These are phyloP conservation scores for Coemansia sp. DNA, from an alignment of 192 early-diverging fungal species.

Conservation along the genomic window DNA sequence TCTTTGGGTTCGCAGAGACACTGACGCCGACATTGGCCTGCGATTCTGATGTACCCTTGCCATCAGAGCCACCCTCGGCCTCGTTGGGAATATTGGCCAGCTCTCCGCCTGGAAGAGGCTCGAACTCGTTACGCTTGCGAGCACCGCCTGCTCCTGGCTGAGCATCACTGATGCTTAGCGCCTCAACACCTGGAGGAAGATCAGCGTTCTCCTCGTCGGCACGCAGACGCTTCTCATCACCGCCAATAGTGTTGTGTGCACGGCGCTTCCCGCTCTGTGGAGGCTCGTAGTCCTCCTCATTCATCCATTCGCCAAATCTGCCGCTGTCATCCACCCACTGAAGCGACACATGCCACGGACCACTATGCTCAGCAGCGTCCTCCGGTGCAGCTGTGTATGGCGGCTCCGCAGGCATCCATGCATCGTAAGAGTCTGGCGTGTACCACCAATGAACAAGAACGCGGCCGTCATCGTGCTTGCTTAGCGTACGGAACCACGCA, in stretches of 20 bases:
- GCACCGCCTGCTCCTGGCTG: conserved; percentile 7
- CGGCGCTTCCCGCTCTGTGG: conserved; percentile 35
- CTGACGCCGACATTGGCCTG: background rate
- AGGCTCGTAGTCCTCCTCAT: conserved; percentile 83
- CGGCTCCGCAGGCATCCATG: conserved; percentile 64
- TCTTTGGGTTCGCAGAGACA: background rate
- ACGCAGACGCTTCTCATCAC: conserved; percentile 35
- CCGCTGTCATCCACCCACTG: conserved; percentile 78
- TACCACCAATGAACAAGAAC: conserved; percentile 81
- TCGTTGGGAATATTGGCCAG: conserved; percentile 31
- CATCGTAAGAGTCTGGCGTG: conserved; percentile 79
- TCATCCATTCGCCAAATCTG: conserved; percentile 79
- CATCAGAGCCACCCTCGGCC: conserved; percentile 14
- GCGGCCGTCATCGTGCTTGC: conserved; percentile 43
- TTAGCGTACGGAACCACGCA: conserved; percentile 54
- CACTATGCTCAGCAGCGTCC: conserved; percentile 64
- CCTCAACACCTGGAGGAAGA: conserved; percentile 20
- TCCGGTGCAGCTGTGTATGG: conserved; percentile 61
- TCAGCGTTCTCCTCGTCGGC: conserved; percentile 25
- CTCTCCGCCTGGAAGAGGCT: conserved; percentile 38
- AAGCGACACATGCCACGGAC: conserved; percentile 67
- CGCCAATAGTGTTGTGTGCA: conserved; percentile 35
- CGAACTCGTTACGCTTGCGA: conserved; percentile 40
- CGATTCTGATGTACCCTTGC: background rate
- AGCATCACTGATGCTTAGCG: conserved; percentile 19